Base-by-base conservation (phyloP, 345 rosid genomes). In the Acer yangbiense region DNA sequence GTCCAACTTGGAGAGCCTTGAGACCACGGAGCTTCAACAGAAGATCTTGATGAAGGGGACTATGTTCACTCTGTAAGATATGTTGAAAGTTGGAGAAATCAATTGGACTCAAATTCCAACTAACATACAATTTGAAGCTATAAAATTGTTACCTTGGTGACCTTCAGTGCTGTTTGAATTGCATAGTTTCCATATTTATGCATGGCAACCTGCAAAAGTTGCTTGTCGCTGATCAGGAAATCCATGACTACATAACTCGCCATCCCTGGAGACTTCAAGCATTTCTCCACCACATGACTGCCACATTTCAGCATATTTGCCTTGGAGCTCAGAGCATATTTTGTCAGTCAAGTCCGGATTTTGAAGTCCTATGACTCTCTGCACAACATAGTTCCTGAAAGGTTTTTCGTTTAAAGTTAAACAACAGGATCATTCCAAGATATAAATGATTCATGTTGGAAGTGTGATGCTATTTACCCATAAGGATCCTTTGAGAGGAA, bases 401-500 rank as follows among this genome's bases (percentile, higher is more conserved):
- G 11, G 10, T 9, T 8, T 25, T 64, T 16, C 67, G 13, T 5
- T 35, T 35, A 7, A 41, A 13, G 46, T 58, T 72, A 41, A 72
- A 65, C 44, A 18, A 27, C 20, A 17, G 9, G 29, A 63, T 41
- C 50, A 21, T 6, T 35, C 4, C 25, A 41, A 9, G 39, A 52
- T 48, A 58, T 48, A 20, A 39, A 14, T 58, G 39, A 62, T 58
- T 35, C 23, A 54, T 58, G 23, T 20, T 58, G 6, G 46, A 12
- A 43, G 41, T 61, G 50, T 48, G 48, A 65, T 27, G 39, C 1
- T 35, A 25, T 65, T 48, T 65, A 64, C 75, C 69, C 80, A 0
- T 46, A 69, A 17, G 80, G 80, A 50, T 77, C 80, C 68, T 69
- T 64, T 17, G 80, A 29, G 9, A 77, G 69, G 74, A 58, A 77